Evolutionary conservation across 192 early-diverging fungal species (phyloP).

Genomic region (Entophlyctis helioformis): DNA sequence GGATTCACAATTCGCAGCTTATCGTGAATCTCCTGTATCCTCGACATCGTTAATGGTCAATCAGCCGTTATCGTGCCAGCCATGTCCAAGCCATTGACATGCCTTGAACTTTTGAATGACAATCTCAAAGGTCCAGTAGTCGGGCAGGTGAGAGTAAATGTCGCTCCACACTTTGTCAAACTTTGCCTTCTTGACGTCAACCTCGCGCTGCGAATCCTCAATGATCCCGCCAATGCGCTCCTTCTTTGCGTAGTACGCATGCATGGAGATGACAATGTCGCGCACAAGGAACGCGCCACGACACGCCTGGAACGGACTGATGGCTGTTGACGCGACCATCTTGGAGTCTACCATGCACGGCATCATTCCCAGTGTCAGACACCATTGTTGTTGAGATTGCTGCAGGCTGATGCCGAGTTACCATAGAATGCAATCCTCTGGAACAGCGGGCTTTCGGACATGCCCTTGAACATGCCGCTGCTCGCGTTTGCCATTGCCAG

Average conservation of each 20-base stretch:
- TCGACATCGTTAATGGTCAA: too few relatives aligned
- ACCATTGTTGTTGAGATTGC: too few relatives aligned
- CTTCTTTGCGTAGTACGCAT: neutral
- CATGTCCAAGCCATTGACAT: too few relatives aligned
- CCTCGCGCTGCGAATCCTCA: neutral
- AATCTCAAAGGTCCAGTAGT: conserved; percentile 2
- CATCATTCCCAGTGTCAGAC: too few relatives aligned
- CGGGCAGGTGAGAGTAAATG: neutral
- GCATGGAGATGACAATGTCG: conserved; percentile 1
- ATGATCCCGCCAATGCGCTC: neutral
- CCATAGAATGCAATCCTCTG: conserved; percentile 1
- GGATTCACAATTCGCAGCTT: too few relatives aligned
- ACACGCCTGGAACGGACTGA: conserved; percentile 1
- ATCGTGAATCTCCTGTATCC: too few relatives aligned
- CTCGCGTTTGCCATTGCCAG: neutral
- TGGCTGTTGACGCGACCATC: conserved; percentile 1
- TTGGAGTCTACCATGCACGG: conserved; percentile 4
- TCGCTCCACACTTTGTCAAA: conserved; percentile 4
- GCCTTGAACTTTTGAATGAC: neutral
- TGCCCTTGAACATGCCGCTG: neutral
- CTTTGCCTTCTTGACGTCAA: neutral
- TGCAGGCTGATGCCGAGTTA: too few relatives aligned
- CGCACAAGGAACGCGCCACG: neutral
- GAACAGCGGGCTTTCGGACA: neutral
- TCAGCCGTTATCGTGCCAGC: too few relatives aligned